Evolutionary conservation across 495 filamentous ascomycete genomes (phyloP).

Genomic region (Choiromyces venosus): DNA sequence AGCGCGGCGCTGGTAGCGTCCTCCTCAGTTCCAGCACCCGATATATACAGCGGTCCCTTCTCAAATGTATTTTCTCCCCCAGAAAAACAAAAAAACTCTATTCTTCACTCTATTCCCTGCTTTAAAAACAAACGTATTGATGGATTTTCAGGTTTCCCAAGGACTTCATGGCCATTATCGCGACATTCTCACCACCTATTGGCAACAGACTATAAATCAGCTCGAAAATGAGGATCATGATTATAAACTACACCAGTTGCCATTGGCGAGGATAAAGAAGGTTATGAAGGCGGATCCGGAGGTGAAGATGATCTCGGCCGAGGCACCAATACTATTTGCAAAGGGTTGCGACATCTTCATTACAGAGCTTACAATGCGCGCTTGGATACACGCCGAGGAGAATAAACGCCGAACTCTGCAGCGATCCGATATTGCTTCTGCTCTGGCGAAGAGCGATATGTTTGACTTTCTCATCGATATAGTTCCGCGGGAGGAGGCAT

Average conservation of each 20-base stretch:
- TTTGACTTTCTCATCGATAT: constrained; percentile 99
- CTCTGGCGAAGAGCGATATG: constrained; percentile 96
- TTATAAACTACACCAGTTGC: constrained; percentile 94
- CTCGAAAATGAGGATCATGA: constrained; percentile 93
- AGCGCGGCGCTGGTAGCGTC: constrained; percentile 47
- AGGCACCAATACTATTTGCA: constrained; percentile 94
- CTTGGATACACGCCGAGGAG: constrained; percentile 99
- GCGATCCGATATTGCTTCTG: constrained; percentile 90
- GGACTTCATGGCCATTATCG: constrained; percentile 87
- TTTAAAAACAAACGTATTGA: constrained; percentile 31
- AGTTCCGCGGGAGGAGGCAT: constrained; percentile 89
- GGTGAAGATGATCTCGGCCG: constrained; percentile 99
- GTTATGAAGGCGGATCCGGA: constrained; percentile 99
- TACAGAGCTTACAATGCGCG: constrained; percentile 96
- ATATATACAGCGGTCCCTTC: constrained; percentile 84
- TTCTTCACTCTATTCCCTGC: constrained; percentile 14
- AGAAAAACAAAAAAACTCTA: constrained; percentile 12
- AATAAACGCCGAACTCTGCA: constrained; percentile 96
- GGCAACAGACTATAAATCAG: constrained; percentile 94
- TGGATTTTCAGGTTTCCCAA: constrained; percentile 70
- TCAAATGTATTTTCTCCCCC: constrained; percentile 63
- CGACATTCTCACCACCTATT: constrained; percentile 95
- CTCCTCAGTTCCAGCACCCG: constrained; percentile 58
- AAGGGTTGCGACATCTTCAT: constrained; percentile 99
- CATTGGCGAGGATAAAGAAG: constrained; percentile 95